Evolutionary conservation across 345 rosid species (phyloP).

Genomic region (Populus nigra): DNA sequence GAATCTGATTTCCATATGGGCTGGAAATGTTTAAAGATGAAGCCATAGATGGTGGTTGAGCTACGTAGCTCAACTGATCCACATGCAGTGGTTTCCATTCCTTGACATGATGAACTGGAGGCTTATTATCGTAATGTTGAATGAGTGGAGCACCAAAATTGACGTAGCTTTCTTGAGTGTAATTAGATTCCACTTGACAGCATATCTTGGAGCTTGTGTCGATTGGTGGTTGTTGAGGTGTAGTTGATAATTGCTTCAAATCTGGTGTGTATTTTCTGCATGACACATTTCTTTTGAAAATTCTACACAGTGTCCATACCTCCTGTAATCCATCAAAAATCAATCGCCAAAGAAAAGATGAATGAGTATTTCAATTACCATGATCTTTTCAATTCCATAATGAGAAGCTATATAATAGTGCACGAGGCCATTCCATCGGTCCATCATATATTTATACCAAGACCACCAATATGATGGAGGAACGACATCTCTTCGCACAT

Average conservation of each 20-base stretch:
- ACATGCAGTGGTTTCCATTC: conserved; percentile 18
- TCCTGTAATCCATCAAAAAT: conserved; percentile 40
- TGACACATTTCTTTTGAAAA: conserved; percentile 59
- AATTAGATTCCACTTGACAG: conserved; percentile 16
- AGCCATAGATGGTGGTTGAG: conserved; percentile 29
- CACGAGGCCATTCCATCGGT: not conserved
- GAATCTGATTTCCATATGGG: conserved; percentile 24
- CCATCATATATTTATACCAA: no score
- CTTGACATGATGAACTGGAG: conserved; percentile 8
- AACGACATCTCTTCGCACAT: no score
- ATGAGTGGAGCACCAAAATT: conserved; percentile 39
- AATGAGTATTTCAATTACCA: not conserved
- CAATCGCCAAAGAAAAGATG: not conserved
- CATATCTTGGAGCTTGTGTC: conserved; percentile 25
- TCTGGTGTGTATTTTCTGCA: conserved; percentile 51
- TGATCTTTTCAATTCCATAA: no score
- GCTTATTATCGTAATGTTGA: conserved; percentile 27
- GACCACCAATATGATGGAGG: no score
- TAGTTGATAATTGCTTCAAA: conserved; percentile 53
- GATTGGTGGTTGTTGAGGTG: conserved; percentile 21
- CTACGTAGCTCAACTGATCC: conserved; percentile 10
- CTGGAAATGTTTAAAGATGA: conserved; percentile 38
- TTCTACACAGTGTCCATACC: conserved; percentile 83
- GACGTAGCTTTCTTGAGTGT: conserved; percentile 38
- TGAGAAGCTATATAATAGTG: not conserved